A percentile compares a stretch with the other conserved stretches of the same genome.
Conservation (phyloP, 2,329 filamentous ascomycete genomes). For the Diplodia sapinea region DNA sequence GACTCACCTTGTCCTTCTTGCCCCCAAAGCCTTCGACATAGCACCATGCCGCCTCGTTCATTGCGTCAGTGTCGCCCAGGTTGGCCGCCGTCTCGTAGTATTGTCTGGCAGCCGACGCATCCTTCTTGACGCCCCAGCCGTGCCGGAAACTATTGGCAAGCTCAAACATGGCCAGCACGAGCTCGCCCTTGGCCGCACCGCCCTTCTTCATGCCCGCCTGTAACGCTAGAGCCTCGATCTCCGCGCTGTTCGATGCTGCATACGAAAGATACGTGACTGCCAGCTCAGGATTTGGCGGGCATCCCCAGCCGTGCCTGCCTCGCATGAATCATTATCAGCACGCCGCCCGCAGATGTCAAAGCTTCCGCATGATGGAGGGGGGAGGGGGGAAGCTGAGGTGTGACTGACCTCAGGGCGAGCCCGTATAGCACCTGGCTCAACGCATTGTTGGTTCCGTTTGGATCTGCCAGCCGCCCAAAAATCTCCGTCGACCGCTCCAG, state of each 20-base stretch:
- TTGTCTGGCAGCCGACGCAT: conserved; percentile 81
- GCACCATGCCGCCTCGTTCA: conserved; percentile 97
- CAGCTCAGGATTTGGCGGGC: conserved; percentile 69
- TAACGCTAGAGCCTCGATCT: conserved; percentile 83
- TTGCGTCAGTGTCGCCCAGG: conserved; percentile 92
- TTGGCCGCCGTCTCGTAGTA: conserved; percentile 99
- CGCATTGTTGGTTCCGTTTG: conserved; percentile 84
- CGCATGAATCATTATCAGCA: conserved; percentile 18
- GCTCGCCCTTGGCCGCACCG: conserved; percentile 91
- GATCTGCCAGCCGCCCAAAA: conserved; percentile 84
- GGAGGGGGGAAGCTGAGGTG: conserved; percentile 1
- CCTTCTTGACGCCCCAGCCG: conserved; percentile 89
- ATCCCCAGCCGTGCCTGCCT: conserved; percentile 89
- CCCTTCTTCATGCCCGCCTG: conserved; percentile 89
- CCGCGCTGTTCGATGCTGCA: conserved; percentile 87
- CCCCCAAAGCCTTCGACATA: conserved; percentile 96
- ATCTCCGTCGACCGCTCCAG: conserved; percentile 80
- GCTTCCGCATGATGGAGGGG: neutral
- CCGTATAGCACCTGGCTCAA: conserved; percentile 96
- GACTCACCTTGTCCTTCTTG: conserved; percentile 95
- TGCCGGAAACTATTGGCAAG: conserved; percentile 90
- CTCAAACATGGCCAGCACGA: conserved; percentile 96
- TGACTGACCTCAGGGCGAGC: conserved; percentile 77
- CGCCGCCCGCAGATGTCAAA: conserved; percentile 12
- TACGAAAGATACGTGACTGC: conserved; percentile 86